Base-by-base conservation (phyloP, 169 alveolate species). In the Perkinsus chesapeaki region DNA sequence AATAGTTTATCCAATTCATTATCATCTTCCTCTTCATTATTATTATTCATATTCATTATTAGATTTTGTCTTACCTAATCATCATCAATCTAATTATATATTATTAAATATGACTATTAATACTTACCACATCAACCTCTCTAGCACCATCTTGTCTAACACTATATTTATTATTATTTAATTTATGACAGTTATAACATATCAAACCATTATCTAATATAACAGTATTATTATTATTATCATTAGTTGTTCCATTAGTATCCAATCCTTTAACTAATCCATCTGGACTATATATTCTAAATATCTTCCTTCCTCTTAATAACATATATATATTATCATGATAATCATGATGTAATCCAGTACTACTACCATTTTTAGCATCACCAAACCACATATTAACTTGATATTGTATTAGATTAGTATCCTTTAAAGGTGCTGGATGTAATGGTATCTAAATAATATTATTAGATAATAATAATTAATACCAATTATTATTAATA, bases 271-370 rank as follows among this genome's bases (percentile, higher is more conserved):
- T 7, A 0, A 34, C 31, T 12, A 60, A 20, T 1, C 37, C 82
- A 16, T 92, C 91, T 34, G 94, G 94, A 47, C 94, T 93, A 91
- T 93, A 93, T 39, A 93, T 92, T n/a, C 93, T 90, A 39, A 92
- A 93, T 48, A 47, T 91, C 73, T 93, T 92, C 92, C 92, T 37
- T 91, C 94, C 95, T 0, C 93, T 43, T 34, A 94, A 37, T 0
- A 94, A 93, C 37, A 93, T 91, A 48, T 94, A 94, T 31, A 94
- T 43, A 48, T 94, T 94, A 39, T 94, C 95, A 48, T 94, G 95
- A 91, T 91, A 94, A 60, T 94, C 95, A 48, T 94, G 95, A 39
- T 94, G 95, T 82, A 94, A 91, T 39, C 95, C 95, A 27, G 94
- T 92, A 37, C 92, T 93, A 91, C 95, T 94, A 19, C 95, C 92